These are phyloP conservation scores for Leccinum pachyderme DNA, from an alignment of 1,284 basidiomycete genomes.

Conservation along the genomic window DNA sequence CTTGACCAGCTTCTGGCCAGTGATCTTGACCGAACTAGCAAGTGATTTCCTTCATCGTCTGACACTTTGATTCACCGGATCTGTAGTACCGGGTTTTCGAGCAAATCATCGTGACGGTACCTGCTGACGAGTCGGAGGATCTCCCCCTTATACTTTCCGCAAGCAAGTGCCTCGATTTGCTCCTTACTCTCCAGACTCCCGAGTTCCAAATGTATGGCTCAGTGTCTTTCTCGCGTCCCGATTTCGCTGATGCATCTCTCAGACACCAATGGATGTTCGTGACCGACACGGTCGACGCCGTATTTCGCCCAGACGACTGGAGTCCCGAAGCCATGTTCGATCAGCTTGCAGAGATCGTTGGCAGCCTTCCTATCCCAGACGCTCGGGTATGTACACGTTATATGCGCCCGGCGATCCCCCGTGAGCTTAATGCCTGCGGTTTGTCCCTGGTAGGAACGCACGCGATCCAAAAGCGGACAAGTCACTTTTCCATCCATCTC, in stretches of 20 bases:
- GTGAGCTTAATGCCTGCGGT: background rate
- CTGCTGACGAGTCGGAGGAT: constrained; percentile 79
- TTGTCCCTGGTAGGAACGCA: constrained; percentile 19
- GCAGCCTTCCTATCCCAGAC: constrained; percentile 53
- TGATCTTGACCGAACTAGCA: constrained; percentile 90
- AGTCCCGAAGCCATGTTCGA: constrained; percentile 88
- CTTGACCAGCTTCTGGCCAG: constrained; percentile 95
- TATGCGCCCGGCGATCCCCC: background rate
- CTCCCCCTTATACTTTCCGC: constrained; percentile 83
- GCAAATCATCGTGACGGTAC: constrained; percentile 58
- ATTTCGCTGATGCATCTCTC: constrained; percentile 9
- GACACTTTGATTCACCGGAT: constrained; percentile 14
- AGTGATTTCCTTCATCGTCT: constrained; percentile 22
- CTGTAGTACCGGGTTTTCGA: constrained; percentile 74
- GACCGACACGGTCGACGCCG: constrained; percentile 95
- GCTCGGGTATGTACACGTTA: constrained; percentile 35
- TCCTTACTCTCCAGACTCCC: constrained; percentile 90
- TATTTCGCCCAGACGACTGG: constrained; percentile 85
- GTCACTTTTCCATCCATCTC: constrained; percentile 19
- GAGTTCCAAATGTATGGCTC: constrained; percentile 91
- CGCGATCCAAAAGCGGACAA: constrained; percentile 26
- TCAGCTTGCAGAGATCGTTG: constrained; percentile 80
- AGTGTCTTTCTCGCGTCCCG: background rate
- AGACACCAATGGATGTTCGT: constrained; percentile 99
- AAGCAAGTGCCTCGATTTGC: constrained; percentile 90